phyloP scores from a whole-genome alignment of 2,329 filamentous ascomycete species.

The Pseudocercospora pini-densiflorae region DNA sequence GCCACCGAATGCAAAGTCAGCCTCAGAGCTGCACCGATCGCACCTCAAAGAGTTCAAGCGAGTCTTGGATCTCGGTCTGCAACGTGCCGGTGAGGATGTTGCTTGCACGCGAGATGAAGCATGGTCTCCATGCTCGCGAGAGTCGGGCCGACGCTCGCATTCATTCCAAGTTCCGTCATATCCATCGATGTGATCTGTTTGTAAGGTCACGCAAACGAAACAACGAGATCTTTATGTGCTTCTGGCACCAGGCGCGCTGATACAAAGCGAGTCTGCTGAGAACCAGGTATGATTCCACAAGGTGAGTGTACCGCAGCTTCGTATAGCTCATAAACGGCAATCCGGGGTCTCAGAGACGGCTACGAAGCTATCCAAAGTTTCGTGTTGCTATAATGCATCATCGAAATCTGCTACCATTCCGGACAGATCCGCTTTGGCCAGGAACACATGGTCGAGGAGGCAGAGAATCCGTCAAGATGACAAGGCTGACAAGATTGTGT shows the following conservation, averaged over 20 bases:
- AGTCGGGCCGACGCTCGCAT: neutral
- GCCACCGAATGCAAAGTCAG: neutral
- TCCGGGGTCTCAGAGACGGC: neutral
- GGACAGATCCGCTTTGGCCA: neutral
- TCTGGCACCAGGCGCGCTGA: neutral
- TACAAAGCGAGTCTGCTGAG: neutral
- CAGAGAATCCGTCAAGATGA: neutral
- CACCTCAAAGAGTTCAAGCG: neutral
- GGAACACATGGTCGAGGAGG: no score
- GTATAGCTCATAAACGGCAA: neutral
- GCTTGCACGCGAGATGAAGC: constrained; percentile 5
- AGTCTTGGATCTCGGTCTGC: neutral
- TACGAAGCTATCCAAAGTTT: neutral
- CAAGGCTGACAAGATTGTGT: neutral
- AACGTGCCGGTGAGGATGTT: constrained; percentile 1
- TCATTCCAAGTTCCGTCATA: neutral
- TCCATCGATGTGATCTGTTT: constrained; percentile 11
- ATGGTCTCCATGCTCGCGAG: constrained; percentile 1
- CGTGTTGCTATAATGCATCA: neutral
- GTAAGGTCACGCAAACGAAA: neutral
- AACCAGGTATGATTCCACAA: neutral
- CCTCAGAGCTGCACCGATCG: neutral
- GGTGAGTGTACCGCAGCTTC: neutral
- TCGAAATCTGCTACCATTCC: neutral
- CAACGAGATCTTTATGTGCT: neutral